Evolutionary conservation across 2,329 filamentous ascomycete genomes (phyloP), one percentile per base, ranked within the genome.

Genomic region (Hypoxylon sp.): DNA sequence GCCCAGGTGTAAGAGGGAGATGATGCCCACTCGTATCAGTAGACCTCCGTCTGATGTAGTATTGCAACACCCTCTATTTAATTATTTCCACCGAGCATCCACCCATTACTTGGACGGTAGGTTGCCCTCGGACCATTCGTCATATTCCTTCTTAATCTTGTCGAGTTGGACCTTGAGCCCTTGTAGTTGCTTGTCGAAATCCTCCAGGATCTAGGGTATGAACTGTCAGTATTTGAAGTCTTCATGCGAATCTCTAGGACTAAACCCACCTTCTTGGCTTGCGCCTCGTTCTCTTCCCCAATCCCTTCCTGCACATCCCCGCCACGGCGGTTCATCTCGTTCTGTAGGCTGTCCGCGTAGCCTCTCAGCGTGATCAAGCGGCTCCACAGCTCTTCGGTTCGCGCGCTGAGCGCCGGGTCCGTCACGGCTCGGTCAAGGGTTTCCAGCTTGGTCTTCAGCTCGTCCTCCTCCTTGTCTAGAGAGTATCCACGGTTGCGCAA

Each of bases 351-450:
- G 64, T 88, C 85, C 18, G 89, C 88, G 64, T 91, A 86, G 60
- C 90, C 89, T 63, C 89, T 81, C 43, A 95, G 78, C 31, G 88
- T 84, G 45, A 92, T 88, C 77, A 95, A 84, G 41, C 91, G 81
- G 63, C 90, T 92, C 91, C 91, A 95, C 40, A 95, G 86, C 78
- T 95, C 91, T 74, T 95, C 91, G 70, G 91, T 88, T 64, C 90
- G 80, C 2, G 90, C 90, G 31, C 84, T 84, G 52, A 94, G 81
- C 6, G 87, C 87, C 6, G 91, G 91, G 69, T 95, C 91, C 63
- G 87, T 86, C 23, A 92, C 84, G 47, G 81, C 80, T 69, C 85
- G 84, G 72, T 93, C 89, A 55, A 95, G 78, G 20, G 78, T 80
- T 68, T 87, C 78, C 56, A 96, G 79, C 72, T 90, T 89, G 66